Conservation (phyloP, 352 stramenopile genomes). For the Phytopythium litorale region DNA sequence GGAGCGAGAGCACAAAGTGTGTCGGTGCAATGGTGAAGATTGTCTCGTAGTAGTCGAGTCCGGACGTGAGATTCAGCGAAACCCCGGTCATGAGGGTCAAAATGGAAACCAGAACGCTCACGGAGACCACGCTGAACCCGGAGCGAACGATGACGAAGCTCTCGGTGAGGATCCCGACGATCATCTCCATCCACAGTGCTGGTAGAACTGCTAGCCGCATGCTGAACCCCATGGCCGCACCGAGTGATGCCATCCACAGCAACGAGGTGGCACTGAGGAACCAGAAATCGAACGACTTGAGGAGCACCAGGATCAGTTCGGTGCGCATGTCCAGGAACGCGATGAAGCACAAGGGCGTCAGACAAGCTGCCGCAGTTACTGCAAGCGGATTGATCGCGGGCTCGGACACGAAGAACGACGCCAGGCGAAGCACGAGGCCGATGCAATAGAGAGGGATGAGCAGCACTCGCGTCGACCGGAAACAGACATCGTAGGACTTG, state of each 20-base stretch:
- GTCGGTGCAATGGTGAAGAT: neutral
- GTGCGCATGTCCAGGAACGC: neutral
- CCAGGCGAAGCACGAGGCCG: neutral
- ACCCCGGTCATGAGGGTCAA: neutral
- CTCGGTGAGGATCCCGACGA: neutral
- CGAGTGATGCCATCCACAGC: constrained; percentile 1
- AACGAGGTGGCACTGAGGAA: constrained; percentile 3
- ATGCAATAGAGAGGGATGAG: constrained; percentile 1
- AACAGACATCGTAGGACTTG: neutral
- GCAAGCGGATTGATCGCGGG: neutral
- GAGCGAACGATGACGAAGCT: neutral
- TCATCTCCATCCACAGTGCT: neutral
- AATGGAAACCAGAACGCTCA: neutral
- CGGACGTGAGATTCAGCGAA: constrained; percentile 1
- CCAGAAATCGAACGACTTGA: constrained; percentile 1
- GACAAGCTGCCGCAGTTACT: neutral
- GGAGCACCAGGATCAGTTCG: neutral
- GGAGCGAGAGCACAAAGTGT: neutral
- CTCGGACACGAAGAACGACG: neutral
- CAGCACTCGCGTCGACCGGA: neutral
- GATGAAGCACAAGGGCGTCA: constrained; percentile 2
- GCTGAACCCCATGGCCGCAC: neutral
- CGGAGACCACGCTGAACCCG: neutral
- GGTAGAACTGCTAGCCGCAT: neutral
- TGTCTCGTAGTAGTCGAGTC: neutral